These are phyloP conservation scores for Tylopilus orsonianus DNA, from an alignment of 1,284 basidiomycete species.

Conservation along the genomic window DNA sequence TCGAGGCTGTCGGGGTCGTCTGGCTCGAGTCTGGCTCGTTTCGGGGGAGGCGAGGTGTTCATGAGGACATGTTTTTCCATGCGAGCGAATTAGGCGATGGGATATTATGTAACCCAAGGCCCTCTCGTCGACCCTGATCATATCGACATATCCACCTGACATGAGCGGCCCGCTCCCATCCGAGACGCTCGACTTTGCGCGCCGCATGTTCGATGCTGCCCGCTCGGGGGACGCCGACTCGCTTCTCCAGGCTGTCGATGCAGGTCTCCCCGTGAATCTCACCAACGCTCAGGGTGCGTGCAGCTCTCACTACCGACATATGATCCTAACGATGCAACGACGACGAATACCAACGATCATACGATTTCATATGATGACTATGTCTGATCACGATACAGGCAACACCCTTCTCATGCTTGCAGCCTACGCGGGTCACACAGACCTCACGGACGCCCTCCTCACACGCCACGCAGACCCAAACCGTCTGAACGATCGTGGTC, in stretches of 20 bases:
- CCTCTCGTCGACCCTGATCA: neutral
- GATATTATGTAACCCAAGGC: neutral
- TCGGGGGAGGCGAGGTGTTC: conserved; percentile 21
- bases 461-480: conserved; percentile 65
- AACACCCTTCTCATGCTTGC: conserved; percentile 84
- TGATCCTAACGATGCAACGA: too few relatives aligned
- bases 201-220: conserved; percentile 76
- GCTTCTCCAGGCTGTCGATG: conserved; percentile 61
- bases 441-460: conserved; percentile 56
- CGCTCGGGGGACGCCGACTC: conserved; percentile 57
- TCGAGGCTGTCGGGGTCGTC: conserved; percentile 1
- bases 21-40: conserved; percentile 34
- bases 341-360: too few relatives aligned
- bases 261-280: conserved; percentile 76
- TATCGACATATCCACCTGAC: neutral
- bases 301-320: neutral
- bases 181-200: conserved; percentile 67
- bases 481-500: conserved; percentile 71
- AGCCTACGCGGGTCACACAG: conserved; percentile 72
- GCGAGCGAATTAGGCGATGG: neutral
- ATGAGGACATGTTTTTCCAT: conserved; percentile 3
- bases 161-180: conserved; percentile 29
- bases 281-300: conserved; percentile 68
- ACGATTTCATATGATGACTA: too few relatives aligned
- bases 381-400: conserved; percentile 50